phyloP scores from a whole-genome alignment of 176 grass and related monocot genomes.

The Carex scoparia region DNA sequence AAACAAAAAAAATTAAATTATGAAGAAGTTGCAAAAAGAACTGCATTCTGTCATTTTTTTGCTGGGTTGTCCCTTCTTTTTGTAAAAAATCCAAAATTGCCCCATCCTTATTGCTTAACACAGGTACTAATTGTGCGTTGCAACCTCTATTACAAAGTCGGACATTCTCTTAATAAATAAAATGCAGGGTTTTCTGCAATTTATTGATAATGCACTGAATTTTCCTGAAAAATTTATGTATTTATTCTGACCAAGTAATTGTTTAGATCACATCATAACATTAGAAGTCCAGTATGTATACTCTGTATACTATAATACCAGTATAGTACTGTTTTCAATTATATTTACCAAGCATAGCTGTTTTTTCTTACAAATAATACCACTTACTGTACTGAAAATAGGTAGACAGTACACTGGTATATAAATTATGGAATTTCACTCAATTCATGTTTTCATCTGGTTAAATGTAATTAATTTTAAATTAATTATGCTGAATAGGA shows the following conservation, averaged over 20 bases:
- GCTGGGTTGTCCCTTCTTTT: no score
- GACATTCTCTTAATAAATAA: no score
- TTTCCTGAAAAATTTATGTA: background rate
- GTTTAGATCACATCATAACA: no score
- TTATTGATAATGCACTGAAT: background rate
- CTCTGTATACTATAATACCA: background rate
- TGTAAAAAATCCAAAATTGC: no score
- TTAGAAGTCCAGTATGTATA: no score
- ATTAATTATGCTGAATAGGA: conserved; percentile 5
- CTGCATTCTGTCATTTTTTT: no score
- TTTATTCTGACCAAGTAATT: background rate
- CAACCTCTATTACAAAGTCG: no score
- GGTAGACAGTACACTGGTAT: background rate
- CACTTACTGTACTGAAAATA: background rate
- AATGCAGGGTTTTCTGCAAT: background rate
- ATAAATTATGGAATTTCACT: background rate
- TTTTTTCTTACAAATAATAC: background rate
- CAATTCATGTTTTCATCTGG: background rate
- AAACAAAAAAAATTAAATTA: no score
- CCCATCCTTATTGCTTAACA: no score
- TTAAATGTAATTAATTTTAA: background rate
- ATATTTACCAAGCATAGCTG: background rate
- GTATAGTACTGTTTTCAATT: background rate
- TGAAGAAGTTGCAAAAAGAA: no score
- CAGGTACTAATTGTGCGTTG: no score